Percentiles rank a stretch among this genome's conserved stretches.
Conservation (phyloP, 1,139 yeast species). For the Taiozyma sp. region DNA sequence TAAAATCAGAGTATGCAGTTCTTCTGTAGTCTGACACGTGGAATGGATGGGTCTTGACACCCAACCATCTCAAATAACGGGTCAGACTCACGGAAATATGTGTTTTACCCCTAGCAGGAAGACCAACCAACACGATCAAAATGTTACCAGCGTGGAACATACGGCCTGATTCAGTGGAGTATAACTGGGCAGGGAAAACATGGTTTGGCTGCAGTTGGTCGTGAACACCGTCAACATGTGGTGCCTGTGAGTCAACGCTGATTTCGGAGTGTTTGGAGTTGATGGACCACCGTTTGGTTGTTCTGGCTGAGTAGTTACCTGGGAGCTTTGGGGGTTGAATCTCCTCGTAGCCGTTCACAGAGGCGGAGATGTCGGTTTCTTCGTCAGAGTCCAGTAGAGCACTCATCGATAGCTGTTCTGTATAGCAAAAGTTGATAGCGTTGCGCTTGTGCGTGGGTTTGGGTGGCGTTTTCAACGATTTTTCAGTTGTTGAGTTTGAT, state of each 20-base stretch:
- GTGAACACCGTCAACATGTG: slow-evolving; percentile 30
- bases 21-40: slow-evolving; percentile 93
- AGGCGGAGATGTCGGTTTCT: slow-evolving; percentile 22
- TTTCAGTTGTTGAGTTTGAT: not conserved
- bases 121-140: slow-evolving; percentile 82
- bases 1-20: slow-evolving; percentile 33
- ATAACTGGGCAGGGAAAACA: slow-evolving; percentile 77
- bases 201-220: slow-evolving; percentile 30
- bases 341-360: slow-evolving; percentile 20
- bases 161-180: slow-evolving; percentile 85
- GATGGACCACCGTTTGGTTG: slow-evolving; percentile 39
- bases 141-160: slow-evolving; percentile 95
- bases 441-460: not conserved
- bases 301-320: slow-evolving; percentile 47
- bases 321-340: slow-evolving; percentile 35
- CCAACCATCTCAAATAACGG: slow-evolving; percentile 89
- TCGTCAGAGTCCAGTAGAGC: slow-evolving; percentile 27
- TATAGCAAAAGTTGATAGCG: not conserved
- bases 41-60: slow-evolving; percentile 87
- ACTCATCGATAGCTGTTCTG: slow-evolving; percentile 19
- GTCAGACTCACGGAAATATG: slow-evolving; percentile 88
- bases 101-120: slow-evolving; percentile 96
- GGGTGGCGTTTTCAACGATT: not conserved
- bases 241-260: slow-evolving; percentile 7
- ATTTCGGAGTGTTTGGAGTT: slow-evolving; percentile 11